Base-by-base conservation (phyloP, 208 protist genomes). In the Trypanosoma melophagium region DNA sequence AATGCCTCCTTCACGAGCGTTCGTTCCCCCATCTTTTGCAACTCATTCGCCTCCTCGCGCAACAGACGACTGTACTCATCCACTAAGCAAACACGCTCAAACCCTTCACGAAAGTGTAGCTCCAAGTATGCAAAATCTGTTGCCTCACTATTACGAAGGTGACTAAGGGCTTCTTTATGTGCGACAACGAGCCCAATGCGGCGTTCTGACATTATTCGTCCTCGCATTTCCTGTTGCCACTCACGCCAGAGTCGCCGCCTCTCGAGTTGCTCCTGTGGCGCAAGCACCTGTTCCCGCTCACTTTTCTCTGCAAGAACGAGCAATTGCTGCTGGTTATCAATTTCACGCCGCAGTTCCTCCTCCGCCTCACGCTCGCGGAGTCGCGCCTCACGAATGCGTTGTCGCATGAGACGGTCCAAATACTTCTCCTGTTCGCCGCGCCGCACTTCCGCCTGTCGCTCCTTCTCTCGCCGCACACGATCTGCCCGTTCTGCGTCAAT, bases 271-370 rank as follows among this genome's bases (percentile, higher is more conserved):
- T 93, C 83, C 57, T 87, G 81, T 16, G 71, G 61, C 49, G 80
- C 76, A 50, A 92, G 80, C 19, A 89, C 61, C 73, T 92, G 86
- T 65, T 83, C 70, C 16, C 83, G 69, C 60, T 86, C 86, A 19
- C 68, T 80, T 19, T 41, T 51, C 56, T 92, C 86, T 49, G 84
- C 77, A 14, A 74, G 50, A 50, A 68, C 16, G 4, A 86, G 22
- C 51, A 76, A 69, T 41, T 22, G 17, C 14, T 75, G 47, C 44
- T 56, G 52, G 40, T 76, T 66, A 40, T 60, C 65, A 41, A 10
- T 7, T 55, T 54, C 54, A 14, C 35, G 38, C 28, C 13, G 31
- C 21, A 40, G 38, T 17, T 7, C 60, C 12, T 58, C 54, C 31
- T 54, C 57, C 9, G 19, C 16, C 45, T 63, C 79, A 12, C 57